Percentiles rank a stretch among this genome's conserved stretches.
These are phyloP conservation scores for Coleophoma eucalyptorum DNA, from an alignment of 2,329 filamentous ascomycete genomes.

Conservation along the genomic window DNA sequence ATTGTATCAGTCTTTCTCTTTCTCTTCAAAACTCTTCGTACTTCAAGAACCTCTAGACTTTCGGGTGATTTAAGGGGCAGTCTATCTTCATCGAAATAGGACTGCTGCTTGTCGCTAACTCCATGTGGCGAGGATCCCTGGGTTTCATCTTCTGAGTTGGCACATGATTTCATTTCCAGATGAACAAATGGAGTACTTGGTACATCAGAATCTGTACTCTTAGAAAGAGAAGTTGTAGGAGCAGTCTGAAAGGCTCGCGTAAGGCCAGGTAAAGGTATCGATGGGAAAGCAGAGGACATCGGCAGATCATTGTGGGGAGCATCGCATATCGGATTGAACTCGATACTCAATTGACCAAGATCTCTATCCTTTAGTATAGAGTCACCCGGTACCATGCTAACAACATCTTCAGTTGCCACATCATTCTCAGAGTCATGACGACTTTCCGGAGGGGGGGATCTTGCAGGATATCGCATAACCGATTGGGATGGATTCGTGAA, in stretches of 20 bases:
- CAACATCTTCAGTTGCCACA: not conserved
- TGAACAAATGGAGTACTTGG: too few species aligned
- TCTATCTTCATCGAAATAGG: not conserved
- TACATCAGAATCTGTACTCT: too few species aligned
- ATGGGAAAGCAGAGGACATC: too few species aligned
- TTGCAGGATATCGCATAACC: not conserved
- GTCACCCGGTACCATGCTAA: constrained; percentile 4
- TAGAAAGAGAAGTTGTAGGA: too few species aligned
- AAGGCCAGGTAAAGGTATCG: too few species aligned
- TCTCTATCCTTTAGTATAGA: too few species aligned
- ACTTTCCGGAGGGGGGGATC: not conserved
- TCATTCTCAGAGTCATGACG: not conserved
- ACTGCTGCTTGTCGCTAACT: not conserved
- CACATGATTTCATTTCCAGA: not conserved
- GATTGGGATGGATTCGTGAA: not conserved
- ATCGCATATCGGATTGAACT: too few species aligned
- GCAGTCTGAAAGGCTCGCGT: too few species aligned
- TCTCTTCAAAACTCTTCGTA: constrained; percentile 21
- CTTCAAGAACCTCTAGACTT: constrained; percentile 19
- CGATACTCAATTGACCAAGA: too few species aligned
- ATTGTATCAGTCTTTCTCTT: constrained; percentile 9
- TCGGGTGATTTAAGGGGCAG: constrained; percentile 7
- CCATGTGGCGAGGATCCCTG: constrained; percentile 1
- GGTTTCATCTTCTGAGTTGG: constrained; percentile 19
- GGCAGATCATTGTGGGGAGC: too few species aligned